Conservation (phyloP, 495 filamentous ascomycete genomes). For the Schizothecium vesticola region DNA sequence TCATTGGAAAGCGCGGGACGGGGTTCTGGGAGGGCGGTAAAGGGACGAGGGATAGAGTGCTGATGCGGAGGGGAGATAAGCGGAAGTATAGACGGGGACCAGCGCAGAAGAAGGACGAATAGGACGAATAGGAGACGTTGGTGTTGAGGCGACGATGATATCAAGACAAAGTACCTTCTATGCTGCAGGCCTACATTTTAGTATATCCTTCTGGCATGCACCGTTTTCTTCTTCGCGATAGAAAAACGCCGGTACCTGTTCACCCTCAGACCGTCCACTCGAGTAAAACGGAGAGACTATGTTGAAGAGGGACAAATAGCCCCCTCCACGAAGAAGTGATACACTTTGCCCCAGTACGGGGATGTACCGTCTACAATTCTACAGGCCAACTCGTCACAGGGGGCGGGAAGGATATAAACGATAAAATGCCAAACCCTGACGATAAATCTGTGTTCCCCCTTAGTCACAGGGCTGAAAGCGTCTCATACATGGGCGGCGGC, state of each 20-base stretch:
- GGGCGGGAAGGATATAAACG: too few species aligned
- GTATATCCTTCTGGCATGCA: background rate
- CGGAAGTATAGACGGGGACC: conserved; percentile 59
- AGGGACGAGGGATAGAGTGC: conserved; percentile 64
- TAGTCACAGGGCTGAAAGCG: background rate
- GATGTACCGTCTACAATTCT: too few species aligned
- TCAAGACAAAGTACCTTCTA: background rate
- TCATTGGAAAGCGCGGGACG: conserved; percentile 59
- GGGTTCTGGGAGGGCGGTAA: conserved; percentile 94
- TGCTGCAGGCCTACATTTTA: background rate
- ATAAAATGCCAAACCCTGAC: background rate
- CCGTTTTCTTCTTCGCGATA: background rate
- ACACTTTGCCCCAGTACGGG: too few species aligned
- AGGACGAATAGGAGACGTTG: background rate
- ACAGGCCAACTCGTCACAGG: too few species aligned
- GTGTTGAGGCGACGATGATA: background rate
- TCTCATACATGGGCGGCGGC: too few species aligned
- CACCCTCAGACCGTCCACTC: too few species aligned
- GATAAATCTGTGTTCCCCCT: background rate
- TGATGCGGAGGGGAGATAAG: conserved; percentile 72
- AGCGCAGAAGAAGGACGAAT: conserved; percentile 17
- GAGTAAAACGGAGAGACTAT: too few species aligned
- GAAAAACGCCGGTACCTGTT: too few species aligned
- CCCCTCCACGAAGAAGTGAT: too few species aligned
- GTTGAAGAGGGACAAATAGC: too few species aligned